A percentile compares a stretch with the other conserved stretches of the same genome.
Evolutionary conservation across 106 monocot genomes (phyloP).

Genomic region (Dioscorea zingiberensis): DNA sequence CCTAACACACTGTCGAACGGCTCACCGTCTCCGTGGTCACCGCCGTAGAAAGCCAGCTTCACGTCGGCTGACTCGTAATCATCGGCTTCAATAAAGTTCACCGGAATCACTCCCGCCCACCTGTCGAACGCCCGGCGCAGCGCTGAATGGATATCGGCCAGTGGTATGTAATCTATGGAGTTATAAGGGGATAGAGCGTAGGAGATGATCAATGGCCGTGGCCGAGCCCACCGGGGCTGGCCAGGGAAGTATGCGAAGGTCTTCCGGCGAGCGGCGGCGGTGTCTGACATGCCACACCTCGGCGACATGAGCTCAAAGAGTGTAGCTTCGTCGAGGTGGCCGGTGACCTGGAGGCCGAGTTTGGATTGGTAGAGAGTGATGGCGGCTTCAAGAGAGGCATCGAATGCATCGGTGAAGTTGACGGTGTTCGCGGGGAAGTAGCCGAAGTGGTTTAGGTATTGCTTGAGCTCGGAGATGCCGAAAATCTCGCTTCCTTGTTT

Average conservation of each 20-base stretch:
- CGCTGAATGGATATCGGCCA: slow-evolving; percentile 21
- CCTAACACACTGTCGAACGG: slow-evolving; percentile 89
- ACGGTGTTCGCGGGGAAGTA: slow-evolving; percentile 18
- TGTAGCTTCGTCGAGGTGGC: slow-evolving; percentile 46
- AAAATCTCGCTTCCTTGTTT: neutral
- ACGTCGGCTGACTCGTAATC: slow-evolving; percentile 56
- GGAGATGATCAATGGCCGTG: slow-evolving; percentile 39
- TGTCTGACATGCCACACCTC: slow-evolving; percentile 62
- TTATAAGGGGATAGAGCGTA: slow-evolving; percentile 50
- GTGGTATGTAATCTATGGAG: slow-evolving; percentile 36
- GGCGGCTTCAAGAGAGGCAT: slow-evolving; percentile 39
- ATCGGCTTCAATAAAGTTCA: slow-evolving; percentile 37
- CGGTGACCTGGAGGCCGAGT: slow-evolving; percentile 40
- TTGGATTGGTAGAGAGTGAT: slow-evolving; percentile 43
- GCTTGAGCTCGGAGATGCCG: neutral
- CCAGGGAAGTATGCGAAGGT: slow-evolving; percentile 68
- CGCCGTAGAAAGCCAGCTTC: slow-evolving; percentile 65
- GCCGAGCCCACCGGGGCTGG: slow-evolving; percentile 47
- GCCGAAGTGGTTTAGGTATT: neutral
- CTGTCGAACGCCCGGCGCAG: slow-evolving; percentile 64
- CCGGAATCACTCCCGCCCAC: slow-evolving; percentile 73
- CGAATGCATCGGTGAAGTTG: slow-evolving; percentile 18
- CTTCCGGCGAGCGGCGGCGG: neutral
- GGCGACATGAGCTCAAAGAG: slow-evolving; percentile 36
- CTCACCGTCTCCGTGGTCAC: slow-evolving; percentile 88